These are phyloP conservation scores for Xylaria sp. DNA, from an alignment of 2,329 filamentous ascomycete species.

Conservation along the genomic window DNA sequence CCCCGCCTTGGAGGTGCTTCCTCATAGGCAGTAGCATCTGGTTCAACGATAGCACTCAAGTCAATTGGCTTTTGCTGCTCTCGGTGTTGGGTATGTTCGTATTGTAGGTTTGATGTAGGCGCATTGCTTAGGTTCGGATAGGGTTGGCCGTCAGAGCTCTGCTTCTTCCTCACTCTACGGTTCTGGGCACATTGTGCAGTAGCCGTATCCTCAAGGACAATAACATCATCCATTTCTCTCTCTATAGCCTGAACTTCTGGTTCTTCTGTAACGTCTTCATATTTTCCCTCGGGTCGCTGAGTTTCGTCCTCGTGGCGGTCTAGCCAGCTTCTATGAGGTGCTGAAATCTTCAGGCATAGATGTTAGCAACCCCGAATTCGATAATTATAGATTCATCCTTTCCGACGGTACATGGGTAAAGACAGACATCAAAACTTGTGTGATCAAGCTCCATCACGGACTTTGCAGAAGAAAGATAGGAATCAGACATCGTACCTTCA, in stretches of 20 bases:
- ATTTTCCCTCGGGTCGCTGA: not conserved
- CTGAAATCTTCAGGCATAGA: not conserved
- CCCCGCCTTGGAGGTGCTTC: not conserved
- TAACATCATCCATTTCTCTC: not conserved
- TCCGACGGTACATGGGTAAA: not conserved
- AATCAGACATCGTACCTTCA: constrained; percentile 11
- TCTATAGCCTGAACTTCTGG: constrained; percentile 1
- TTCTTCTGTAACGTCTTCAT: not conserved
- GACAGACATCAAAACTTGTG: not conserved
- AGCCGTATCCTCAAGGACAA: not conserved
- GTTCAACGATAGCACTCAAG: not conserved
- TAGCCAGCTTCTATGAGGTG: constrained; percentile 9
- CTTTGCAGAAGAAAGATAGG: too few species aligned
- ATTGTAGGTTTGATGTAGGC: not conserved
- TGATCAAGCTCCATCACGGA: not conserved
- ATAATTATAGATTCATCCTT: not conserved
- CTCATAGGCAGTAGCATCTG: not conserved
- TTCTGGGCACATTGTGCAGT: not conserved
- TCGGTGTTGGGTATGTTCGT: not conserved
- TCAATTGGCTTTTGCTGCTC: not conserved
- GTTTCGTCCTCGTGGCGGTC: constrained; percentile 1
- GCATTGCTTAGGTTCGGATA: not conserved
- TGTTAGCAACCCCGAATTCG: constrained; percentile 3
- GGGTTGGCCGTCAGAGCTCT: not conserved
- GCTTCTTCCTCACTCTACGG: not conserved